phyloP scores from a whole-genome alignment of 208 protist genomes.

The Acanthamoeba divionensis region DNA sequence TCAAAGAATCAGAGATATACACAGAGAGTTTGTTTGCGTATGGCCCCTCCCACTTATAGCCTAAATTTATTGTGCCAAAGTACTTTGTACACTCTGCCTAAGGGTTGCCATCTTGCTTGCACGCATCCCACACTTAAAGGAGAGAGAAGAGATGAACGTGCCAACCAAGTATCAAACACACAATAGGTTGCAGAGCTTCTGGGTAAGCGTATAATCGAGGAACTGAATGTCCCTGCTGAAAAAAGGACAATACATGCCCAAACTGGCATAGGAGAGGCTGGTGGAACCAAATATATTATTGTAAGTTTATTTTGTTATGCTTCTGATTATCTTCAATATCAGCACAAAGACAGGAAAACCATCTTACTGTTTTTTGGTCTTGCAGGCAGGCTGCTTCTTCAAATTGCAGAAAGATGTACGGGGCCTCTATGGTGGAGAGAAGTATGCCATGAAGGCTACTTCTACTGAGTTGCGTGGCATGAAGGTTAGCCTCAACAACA shows the following conservation, averaged over 20 bases:
- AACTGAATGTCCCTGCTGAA: not conserved
- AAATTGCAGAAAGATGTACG: slow-evolving; percentile 15
- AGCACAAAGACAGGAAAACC: too few species aligned
- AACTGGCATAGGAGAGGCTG: not conserved
- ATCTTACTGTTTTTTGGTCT: too few species aligned
- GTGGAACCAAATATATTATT: slow-evolving; percentile 35
- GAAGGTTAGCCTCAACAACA: not conserved
- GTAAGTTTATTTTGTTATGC: not conserved
- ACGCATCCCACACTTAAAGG: not conserved
- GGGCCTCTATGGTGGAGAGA: slow-evolving; percentile 8
- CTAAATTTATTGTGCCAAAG: too few species aligned
- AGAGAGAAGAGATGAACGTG: too few species aligned
- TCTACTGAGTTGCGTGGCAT: not conserved
- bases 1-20: not conserved
- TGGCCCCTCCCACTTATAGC: not conserved
- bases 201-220: not conserved
- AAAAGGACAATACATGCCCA: not conserved
- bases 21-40: not conserved
- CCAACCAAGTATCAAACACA: too few species aligned
- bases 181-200: slow-evolving; percentile 19
- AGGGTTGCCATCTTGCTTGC: not conserved
- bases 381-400: slow-evolving; percentile 44
- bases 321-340: too few species aligned
- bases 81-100: not conserved
- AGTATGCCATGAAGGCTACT: slow-evolving; percentile 23